Evolutionary conservation across 202 grass and related monocot genomes (phyloP).

Genomic region (Alloteropsis angusta): DNA sequence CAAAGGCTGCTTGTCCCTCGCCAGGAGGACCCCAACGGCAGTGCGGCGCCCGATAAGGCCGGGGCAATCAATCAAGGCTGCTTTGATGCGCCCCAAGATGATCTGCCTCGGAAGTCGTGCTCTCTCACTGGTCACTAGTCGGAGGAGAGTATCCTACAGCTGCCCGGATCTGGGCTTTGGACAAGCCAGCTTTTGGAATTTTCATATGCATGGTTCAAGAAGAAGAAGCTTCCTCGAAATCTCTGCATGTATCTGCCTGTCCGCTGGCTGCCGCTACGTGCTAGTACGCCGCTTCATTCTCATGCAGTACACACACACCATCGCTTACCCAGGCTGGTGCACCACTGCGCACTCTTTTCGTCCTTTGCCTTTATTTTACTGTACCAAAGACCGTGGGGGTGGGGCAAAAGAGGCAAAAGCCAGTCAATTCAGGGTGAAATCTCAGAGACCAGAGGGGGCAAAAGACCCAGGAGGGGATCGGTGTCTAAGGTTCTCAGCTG

Average conservation of each 20-base stretch:
- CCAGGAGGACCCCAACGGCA: constrained; percentile 28
- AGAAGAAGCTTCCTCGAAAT: constrained; percentile 76
- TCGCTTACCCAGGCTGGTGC: background rate
- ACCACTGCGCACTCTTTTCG: background rate
- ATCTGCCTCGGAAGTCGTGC: constrained; percentile 50
- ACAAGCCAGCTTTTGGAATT: constrained; percentile 36
- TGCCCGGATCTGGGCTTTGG: background rate
- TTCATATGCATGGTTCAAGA: constrained; percentile 16
- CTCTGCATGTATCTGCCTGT: constrained; percentile 17
- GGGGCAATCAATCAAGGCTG: background rate
- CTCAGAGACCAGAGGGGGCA: background rate
- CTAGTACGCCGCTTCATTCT: background rate
- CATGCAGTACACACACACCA: no score
- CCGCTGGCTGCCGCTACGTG: constrained; percentile 8
- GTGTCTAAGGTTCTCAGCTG: background rate
- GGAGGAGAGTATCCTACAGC: background rate
- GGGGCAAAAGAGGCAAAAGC: background rate
- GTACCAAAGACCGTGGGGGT: background rate
- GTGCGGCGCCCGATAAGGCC: constrained; percentile 41
- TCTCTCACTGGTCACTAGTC: background rate
- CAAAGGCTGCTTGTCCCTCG: constrained; percentile 37
- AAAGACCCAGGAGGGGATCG: background rate
- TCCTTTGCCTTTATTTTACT: background rate
- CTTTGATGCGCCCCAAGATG: constrained; percentile 58
- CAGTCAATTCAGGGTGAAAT: background rate